Percentiles rank a stretch among this genome's conserved stretches.
Evolutionary conservation across 345 rosid species (phyloP).

Genomic region (Excoecaria agallocha): DNA sequence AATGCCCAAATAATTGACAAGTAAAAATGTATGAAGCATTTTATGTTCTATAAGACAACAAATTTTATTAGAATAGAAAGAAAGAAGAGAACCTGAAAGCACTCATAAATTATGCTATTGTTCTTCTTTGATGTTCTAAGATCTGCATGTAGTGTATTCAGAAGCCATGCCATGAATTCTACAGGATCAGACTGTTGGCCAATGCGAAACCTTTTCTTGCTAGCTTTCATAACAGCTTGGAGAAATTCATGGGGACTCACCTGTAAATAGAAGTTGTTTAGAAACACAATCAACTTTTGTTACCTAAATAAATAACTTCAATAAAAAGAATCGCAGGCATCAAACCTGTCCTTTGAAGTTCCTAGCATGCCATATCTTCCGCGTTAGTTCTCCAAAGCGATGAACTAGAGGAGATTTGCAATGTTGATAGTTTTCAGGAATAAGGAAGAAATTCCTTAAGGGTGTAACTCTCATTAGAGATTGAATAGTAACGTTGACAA

Average conservation of each 20-base stretch:
- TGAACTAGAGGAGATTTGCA: conserved; percentile 81
- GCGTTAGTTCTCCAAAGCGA: conserved; percentile 88
- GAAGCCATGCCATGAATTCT: conserved; percentile 97
- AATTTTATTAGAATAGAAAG: neutral
- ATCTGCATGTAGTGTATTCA: conserved; percentile 75
- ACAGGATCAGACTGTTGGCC: conserved; percentile 95
- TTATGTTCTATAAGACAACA: no score
- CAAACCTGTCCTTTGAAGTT: conserved; percentile 98
- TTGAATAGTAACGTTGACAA: conserved; percentile 95
- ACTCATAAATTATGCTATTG: conserved; percentile 74
- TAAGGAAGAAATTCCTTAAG: conserved; percentile 82
- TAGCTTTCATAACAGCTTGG: conserved; percentile 96
- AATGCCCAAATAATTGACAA: neutral
- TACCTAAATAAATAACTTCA: conserved; percentile 14
- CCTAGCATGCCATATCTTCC: conserved; percentile 95
- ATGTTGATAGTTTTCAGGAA: conserved; percentile 84
- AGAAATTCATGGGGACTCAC: conserved; percentile 99
- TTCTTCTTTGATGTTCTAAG: conserved; percentile 59
- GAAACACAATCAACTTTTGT: neutral
- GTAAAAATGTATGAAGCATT: neutral
- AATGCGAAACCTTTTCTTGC: conserved; percentile 78
- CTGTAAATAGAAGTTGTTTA: conserved; percentile 37
- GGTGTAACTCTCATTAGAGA: conserved; percentile 94
- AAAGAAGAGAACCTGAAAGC: conserved; percentile 71
- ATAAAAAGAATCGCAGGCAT: neutral